Evolutionary conservation across 495 filamentous ascomycete genomes (phyloP).

Genomic region (Neohortaea acidophila): DNA sequence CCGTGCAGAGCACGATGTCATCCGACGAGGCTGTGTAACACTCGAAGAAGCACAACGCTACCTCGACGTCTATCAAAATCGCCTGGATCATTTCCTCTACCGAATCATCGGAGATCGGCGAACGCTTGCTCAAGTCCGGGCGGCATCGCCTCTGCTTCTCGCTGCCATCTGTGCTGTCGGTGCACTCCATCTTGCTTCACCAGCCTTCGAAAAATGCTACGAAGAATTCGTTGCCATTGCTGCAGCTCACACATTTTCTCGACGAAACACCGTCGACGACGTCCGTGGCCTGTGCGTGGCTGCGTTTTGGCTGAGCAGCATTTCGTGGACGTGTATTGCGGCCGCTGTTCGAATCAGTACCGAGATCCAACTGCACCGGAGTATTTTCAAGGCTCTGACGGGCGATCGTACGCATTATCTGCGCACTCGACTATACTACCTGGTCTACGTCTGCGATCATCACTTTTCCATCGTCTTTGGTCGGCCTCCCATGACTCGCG

Average conservation of each 20-base stretch:
- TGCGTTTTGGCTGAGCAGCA: slow-evolving; percentile 41
- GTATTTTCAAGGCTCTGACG: slow-evolving; percentile 34
- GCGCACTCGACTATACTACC: slow-evolving; percentile 34
- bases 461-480: slow-evolving; percentile 43
- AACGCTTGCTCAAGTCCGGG: slow-evolving; percentile 32
- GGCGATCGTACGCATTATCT: slow-evolving; percentile 28
- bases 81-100: slow-evolving; percentile 41
- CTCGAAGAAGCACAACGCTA: slow-evolving; percentile 36
- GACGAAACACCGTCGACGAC: slow-evolving; percentile 37
- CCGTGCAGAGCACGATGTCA: slow-evolving; percentile 33
- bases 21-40: slow-evolving; percentile 34
- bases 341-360: slow-evolving; percentile 43
- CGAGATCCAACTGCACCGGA: slow-evolving; percentile 36
- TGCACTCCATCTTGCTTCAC: slow-evolving; percentile 35
- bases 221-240: slow-evolving; percentile 38
- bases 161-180: slow-evolving; percentile 39
- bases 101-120: slow-evolving; percentile 32
- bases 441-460: slow-evolving; percentile 41
- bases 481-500: slow-evolving; percentile 36
- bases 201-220: slow-evolving; percentile 37
- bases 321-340: slow-evolving; percentile 42
- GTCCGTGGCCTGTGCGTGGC: slow-evolving; percentile 38
- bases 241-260: slow-evolving; percentile 38
- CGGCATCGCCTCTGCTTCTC: slow-evolving; percentile 35
- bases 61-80: slow-evolving; percentile 35